Base-by-base conservation (phyloP, 108 stramenopile genomes). In the Nannochloropsis salina region DNA sequence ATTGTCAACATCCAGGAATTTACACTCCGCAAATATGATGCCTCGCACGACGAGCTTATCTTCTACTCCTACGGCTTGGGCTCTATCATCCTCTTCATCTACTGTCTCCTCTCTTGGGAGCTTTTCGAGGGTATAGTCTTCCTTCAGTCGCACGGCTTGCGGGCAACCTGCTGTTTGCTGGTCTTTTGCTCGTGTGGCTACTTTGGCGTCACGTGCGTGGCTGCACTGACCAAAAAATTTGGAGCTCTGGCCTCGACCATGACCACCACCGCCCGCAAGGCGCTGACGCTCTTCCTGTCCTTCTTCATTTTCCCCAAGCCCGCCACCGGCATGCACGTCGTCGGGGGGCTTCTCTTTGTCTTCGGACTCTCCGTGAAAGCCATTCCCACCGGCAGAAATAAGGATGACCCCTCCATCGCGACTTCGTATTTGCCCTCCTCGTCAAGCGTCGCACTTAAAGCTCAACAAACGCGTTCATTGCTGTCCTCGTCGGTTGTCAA, bases 201-300 rank as follows among this genome's bases (percentile, higher is more conserved):
- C 83, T 40, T 90, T 42, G 90, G 90, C 11, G 89, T 86, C 44
- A 87, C 86, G 83, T 90, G 90, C 74, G 90, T 85, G 44, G 88
- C 89, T n/a, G 90, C 90, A 21, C 42, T 90, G 31, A 90, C 90
- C 42, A 90, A 89, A 84, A 86, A 84, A 15, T 90, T 89, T 21
- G 90, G 90, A 42, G 90, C 90, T 20, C 86, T 90, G 40, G 42
- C 85, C 43, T 89, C 90, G 42, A 86, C 90, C 42, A 87, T 90
- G 86, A 89, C 90, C 44, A 90, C 89, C 12, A 89, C 90, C 41
- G 86, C 88, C 1, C 84, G 90, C 42, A 90, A 90, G 82, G 90
- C 89, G 8, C 42, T 90, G 18, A 88, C 88, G 18, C 80, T 90
- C 45, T 42, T 89, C 42, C 89, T 89, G 9, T 87, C 86, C 87